Evolutionary conservation across 192 early-diverging fungal species (phyloP).

Genomic region (Backusella morwellensis): DNA sequence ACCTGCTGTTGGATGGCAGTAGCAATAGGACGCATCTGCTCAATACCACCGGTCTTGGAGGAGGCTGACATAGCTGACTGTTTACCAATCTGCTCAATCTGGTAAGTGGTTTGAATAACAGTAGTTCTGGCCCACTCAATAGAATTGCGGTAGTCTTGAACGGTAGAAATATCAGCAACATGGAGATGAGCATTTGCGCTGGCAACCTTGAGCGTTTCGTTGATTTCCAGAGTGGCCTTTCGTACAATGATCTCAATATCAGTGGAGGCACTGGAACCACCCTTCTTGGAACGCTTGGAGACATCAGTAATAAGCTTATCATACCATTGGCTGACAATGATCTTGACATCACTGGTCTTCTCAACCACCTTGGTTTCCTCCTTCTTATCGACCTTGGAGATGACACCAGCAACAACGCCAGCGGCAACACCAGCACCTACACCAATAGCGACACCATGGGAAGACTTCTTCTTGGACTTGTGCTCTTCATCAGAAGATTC

Average conservation of each 20-base stretch:
- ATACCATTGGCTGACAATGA: slow-evolving; percentile 10
- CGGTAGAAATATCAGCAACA: background rate
- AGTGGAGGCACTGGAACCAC: background rate
- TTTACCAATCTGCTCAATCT: slow-evolving; percentile 13
- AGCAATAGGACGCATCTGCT: slow-evolving; percentile 18
- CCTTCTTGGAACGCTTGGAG: slow-evolving; percentile 19
- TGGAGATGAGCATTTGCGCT: background rate
- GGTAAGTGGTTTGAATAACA: slow-evolving; percentile 16
- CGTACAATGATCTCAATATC: slow-evolving; percentile 17
- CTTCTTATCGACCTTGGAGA: background rate
- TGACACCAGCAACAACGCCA: background rate
- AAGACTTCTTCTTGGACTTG: background rate
- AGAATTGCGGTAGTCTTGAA: slow-evolving; percentile 4
- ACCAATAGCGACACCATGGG: background rate
- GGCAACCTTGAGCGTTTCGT: background rate
- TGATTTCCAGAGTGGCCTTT: background rate
- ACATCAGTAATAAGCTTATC: slow-evolving; percentile 9
- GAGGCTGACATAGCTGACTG: background rate
- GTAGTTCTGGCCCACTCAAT: slow-evolving; percentile 6
- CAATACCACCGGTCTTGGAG: slow-evolving; percentile 12
- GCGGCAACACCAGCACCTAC: background rate
- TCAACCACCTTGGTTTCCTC: background rate
- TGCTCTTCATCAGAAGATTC: background rate
- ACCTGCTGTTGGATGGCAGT: slow-evolving; percentile 14
- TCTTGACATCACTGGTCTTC: slow-evolving; percentile 10